Evolutionary conservation across 192 early-diverging fungal species (phyloP).

Genomic region (Kickxella alabastrina): DNA sequence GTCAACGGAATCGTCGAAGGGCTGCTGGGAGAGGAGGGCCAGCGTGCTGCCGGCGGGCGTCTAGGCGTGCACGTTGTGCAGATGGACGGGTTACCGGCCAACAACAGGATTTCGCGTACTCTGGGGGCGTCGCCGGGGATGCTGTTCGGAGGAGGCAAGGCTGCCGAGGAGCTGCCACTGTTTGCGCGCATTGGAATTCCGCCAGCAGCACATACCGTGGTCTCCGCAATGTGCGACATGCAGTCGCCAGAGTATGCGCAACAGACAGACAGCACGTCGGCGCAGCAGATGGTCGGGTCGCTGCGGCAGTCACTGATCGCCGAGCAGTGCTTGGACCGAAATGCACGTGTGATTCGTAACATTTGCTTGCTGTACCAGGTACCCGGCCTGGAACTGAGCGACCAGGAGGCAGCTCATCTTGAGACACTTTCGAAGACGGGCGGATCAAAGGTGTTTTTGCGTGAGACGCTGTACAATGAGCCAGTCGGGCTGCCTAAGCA

Average conservation of each 20-base stretch:
- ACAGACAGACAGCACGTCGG: background rate
- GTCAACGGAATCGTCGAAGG: conserved; percentile 20
- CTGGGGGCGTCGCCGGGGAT: background rate
- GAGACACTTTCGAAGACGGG: background rate
- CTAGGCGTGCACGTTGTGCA: conserved; percentile 32
- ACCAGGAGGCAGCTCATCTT: conserved; percentile 11
- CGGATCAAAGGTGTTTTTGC: conserved; percentile 5
- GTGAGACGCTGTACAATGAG: conserved; percentile 19
- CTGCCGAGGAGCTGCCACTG: conserved; percentile 25
- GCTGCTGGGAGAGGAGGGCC: conserved; percentile 12
- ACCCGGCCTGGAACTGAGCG: conserved; percentile 24
- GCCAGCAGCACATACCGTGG: conserved; percentile 6
- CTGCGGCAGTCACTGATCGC: conserved; percentile 31
- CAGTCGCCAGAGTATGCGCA: conserved; percentile 9
- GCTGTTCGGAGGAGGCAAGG: background rate
- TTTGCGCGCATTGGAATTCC: conserved; percentile 47
- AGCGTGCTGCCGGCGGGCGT: conserved; percentile 8
- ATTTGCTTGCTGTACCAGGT: conserved; percentile 42
- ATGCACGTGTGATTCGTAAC: conserved; percentile 43
- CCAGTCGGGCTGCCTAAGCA: background rate
- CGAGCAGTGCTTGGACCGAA: conserved; percentile 46
- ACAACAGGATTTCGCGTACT: conserved; percentile 6
- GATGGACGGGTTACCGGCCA: conserved; percentile 10
- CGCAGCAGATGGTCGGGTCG: conserved; percentile 23
- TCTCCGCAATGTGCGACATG: conserved; percentile 26